A percentile compares a stretch with the other conserved stretches of the same genome.
These are phyloP conservation scores for Leishmania lainsoni DNA, from an alignment of 208 protist species.

Conservation along the genomic window DNA sequence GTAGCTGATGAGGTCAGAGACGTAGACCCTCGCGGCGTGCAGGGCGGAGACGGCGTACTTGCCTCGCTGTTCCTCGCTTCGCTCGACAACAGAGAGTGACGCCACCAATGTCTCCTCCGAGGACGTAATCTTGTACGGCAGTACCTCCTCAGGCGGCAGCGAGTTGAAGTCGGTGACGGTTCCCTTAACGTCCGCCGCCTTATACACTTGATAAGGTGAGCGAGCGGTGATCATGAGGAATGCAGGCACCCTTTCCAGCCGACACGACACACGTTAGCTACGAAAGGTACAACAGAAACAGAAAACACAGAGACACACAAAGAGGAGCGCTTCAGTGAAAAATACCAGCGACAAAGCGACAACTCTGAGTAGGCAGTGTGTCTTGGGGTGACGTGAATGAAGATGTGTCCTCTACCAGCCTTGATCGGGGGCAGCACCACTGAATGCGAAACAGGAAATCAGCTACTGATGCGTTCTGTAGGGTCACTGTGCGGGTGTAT, in stretches of 20 bases:
- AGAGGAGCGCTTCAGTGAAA: background rate
- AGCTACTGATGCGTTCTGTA: background rate
- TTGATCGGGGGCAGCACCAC: background rate
- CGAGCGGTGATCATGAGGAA: conserved; percentile 54
- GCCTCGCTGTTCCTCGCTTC: conserved; percentile 20
- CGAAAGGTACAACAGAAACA: background rate
- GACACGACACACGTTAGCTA: background rate
- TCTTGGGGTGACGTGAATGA: no score
- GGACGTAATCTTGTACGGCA: conserved; percentile 76
- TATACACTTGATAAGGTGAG: conserved; percentile 85
- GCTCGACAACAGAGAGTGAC: conserved; percentile 59
- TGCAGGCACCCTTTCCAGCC: background rate
- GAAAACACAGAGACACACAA: no score
- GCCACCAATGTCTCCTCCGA: conserved; percentile 64
- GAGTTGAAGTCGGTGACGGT: conserved; percentile 61
- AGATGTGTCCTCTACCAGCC: background rate
- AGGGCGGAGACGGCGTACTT: conserved; percentile 64
- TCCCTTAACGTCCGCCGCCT: conserved; percentile 29
- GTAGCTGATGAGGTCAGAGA: conserved; percentile 63
- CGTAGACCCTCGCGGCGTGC: conserved; percentile 54
- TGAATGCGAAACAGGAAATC: background rate
- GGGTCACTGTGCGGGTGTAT: background rate
- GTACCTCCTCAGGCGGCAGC: conserved; percentile 51
- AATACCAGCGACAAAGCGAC: background rate
- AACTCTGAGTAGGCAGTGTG: background rate